These are phyloP conservation scores for Clavispora phyllophila DNA, from an alignment of 805 yeast genomes.

Conservation along the genomic window DNA sequence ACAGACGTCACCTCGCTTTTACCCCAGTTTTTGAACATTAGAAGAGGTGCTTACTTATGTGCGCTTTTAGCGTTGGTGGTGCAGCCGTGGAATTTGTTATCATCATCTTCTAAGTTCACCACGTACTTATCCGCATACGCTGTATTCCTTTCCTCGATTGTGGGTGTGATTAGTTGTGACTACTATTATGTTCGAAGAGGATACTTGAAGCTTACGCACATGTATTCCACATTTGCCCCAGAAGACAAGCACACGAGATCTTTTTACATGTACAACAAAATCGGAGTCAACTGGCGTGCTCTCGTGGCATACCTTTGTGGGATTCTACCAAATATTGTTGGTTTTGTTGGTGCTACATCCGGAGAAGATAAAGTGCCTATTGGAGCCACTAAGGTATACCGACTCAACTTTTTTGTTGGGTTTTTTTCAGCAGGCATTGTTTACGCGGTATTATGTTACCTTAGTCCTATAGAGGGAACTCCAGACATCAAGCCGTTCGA, in stretches of 20 bases:
- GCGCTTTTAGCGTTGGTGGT: conserved; percentile 65
- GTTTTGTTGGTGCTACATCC: conserved; percentile 77
- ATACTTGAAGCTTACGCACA: conserved; percentile 53
- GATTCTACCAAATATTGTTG: conserved; percentile 77
- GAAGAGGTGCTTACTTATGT: conserved; percentile 78
- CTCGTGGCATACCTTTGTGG: conserved; percentile 76
- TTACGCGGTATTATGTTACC: conserved; percentile 47
- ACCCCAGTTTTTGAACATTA: conserved; percentile 61
- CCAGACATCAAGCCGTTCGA: conserved; percentile 37
- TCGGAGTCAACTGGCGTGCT: conserved; percentile 83
- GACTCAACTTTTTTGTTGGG: conserved; percentile 74
- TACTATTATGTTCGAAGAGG: conserved; percentile 69
- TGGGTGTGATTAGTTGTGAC: conserved; percentile 70
- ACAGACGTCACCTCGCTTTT: conserved; percentile 65
- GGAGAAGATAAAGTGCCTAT: conserved; percentile 64
- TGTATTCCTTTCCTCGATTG: conserved; percentile 76
- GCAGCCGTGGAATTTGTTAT: conserved; percentile 75
- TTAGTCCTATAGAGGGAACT: conserved; percentile 47
- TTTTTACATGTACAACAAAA: conserved; percentile 53
- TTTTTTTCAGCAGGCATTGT: conserved; percentile 53
- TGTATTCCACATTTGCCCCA: conserved; percentile 47
- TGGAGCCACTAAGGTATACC: conserved; percentile 72
- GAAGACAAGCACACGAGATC: conserved; percentile 24
- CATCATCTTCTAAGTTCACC: conserved; percentile 68
- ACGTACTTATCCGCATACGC: conserved; percentile 78